Percentiles rank a stretch among this genome's conserved stretches.
Conservation (phyloP, 306 rosid genomes). For the Vigna trinervia region DNA sequence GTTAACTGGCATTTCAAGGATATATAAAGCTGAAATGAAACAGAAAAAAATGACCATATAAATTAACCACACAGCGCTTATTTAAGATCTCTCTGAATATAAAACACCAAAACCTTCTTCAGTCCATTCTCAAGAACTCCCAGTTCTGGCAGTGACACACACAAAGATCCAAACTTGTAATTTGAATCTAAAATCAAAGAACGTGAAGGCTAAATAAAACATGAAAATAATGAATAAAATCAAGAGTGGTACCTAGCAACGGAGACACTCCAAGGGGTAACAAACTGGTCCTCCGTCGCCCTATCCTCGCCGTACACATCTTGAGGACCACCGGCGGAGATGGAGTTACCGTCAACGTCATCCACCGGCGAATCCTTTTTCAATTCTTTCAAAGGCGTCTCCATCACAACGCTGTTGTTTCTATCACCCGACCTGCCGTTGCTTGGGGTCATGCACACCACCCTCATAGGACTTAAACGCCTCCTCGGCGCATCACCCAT, state of each 20-base stretch:
- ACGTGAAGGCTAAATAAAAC: not conserved
- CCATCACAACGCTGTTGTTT: conserved; percentile 70
- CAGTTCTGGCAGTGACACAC: not conserved
- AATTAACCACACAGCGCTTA: not conserved
- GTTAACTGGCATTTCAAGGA: not conserved
- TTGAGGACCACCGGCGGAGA: conserved; percentile 68
- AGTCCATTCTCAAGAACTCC: not conserved
- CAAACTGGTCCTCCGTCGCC: conserved; percentile 83
- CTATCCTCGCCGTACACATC: conserved; percentile 84
- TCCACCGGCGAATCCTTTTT: conserved; percentile 48
- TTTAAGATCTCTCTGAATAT: conserved; percentile 30
- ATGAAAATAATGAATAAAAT: conserved; percentile 15
- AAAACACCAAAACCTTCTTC: conserved; percentile 12
- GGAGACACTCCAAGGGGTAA: conserved; percentile 92
- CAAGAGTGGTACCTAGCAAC: conserved; percentile 77
- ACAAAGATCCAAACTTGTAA: conserved; percentile 10
- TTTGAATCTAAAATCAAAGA: conserved; percentile 21
- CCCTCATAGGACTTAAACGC: conserved; percentile 55
- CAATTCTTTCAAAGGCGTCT: conserved; percentile 56
- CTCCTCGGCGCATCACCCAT: conserved; percentile 53
- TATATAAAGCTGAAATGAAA: not conserved
- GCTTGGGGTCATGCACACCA: conserved; percentile 64
- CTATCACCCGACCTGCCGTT: conserved; percentile 59
- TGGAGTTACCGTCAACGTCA: conserved; percentile 57
- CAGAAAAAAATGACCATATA: not conserved